phyloP scores from a whole-genome alignment of 257 asterid species.

The Solanum sejunctum region DNA sequence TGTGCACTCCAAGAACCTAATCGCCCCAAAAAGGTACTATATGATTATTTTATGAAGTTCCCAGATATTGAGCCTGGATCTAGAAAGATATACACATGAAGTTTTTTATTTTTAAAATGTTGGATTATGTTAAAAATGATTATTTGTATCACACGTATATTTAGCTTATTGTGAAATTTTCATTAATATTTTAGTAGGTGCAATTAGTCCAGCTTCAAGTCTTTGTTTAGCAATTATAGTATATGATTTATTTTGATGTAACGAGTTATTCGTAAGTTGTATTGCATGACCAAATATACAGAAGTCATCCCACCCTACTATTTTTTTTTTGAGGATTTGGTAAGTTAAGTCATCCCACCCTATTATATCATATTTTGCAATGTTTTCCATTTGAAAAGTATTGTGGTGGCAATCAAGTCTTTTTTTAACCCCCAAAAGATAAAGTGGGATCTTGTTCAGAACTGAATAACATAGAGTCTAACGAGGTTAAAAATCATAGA shows the following conservation, averaged over 20 bases:
- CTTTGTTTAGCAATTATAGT: neutral
- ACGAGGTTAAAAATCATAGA: neutral
- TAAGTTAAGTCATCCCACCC: neutral
- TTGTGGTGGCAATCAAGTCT: neutral
- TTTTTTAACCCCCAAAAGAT: neutral
- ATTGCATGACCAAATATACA: neutral
- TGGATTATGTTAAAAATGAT: neutral
- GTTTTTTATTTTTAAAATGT: too few relatives aligned
- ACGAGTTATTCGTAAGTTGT: neutral
- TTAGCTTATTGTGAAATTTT: neutral
- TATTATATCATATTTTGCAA: neutral
- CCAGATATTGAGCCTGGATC: neutral
- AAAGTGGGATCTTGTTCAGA: neutral
- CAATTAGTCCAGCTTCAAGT: neutral
- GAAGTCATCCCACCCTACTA: neutral
- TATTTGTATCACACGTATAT: neutral
- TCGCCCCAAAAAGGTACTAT: too few relatives aligned
- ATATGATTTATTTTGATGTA: neutral
- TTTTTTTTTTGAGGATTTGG: too few relatives aligned
- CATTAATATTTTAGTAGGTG: neutral
- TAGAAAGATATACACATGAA: neutral
- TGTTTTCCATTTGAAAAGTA: neutral
- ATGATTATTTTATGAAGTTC: too few relatives aligned
- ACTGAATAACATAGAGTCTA: neutral
- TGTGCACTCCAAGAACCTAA: neutral